Evolutionary conservation across 345 rosid species (phyloP), one percentile per base, ranked within the genome.

Genomic region (Diplotaxis tenuifolia): DNA sequence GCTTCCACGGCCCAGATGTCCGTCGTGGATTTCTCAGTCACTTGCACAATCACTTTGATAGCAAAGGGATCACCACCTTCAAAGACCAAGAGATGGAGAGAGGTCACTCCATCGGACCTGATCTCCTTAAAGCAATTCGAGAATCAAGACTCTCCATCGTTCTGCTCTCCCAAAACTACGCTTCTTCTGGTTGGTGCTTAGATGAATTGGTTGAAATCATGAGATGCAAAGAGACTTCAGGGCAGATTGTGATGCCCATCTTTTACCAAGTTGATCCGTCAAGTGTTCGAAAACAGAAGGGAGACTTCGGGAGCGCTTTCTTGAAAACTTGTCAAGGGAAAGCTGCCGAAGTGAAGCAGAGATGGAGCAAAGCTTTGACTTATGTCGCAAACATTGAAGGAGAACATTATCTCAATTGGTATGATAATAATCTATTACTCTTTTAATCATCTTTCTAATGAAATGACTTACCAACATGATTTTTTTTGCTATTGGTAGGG

Each of bases 121-220:
- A 5, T 0, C 72, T 67, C 3, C 2, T n/a, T 0, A 12, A 20
- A 52, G 71, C 71, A 0, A 67, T 67, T 52, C 10, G 40, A 9
- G 72, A 34, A 53, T 54, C 72, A 1, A 32, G 15, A 1, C 1
- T 32, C 32, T 67, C 9, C 1, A 0, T 67, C 14, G 62, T 67
- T 0, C 9, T 54, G 32, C 10, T 67, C 22, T 67, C 72, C 0
- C 55, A 54, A 34, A 67, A 53, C 3, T 67, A 67, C 3, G 50
- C 52, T 14, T 67, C 72, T 21, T 54, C 72, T 0, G 34, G 62
- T 15, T 54, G 72, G 72, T 67, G 62, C n/a, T 34, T 67, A 9
- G 62, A 72, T 16, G 72, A 68, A 6, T 3, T 68, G 16, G 25
- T 54, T 0, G 55, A 64, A 3, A 64, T 73, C 9, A 7, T 72